A percentile compares a stretch with the other conserved stretches of the same genome.
Evolutionary conservation across 129 eudicot genomes (phyloP).

Genomic region (Artemisia tridentata): DNA sequence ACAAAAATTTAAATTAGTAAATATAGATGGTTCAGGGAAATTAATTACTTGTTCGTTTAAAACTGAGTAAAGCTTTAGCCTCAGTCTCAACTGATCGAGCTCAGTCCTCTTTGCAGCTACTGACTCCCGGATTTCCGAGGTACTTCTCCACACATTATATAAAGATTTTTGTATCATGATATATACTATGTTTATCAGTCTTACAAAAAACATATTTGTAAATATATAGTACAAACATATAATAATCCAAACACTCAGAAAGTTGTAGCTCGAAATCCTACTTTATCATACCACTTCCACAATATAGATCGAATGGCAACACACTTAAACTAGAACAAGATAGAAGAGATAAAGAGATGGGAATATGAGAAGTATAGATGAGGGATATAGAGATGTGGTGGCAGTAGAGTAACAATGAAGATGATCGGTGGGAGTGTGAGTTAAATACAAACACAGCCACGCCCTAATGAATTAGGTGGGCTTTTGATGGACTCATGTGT

Average conservation of each 20-base stretch:
- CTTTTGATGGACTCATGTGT: too few relatives aligned
- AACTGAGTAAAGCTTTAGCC: slow-evolving; percentile 50
- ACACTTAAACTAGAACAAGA: too few relatives aligned
- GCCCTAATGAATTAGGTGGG: too few relatives aligned
- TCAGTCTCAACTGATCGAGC: slow-evolving; percentile 58
- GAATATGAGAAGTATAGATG: too few relatives aligned
- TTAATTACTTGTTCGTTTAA: slow-evolving; percentile 66
- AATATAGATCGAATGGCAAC: too few relatives aligned
- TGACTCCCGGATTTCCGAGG: slow-evolving; percentile 53
- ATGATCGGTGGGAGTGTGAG: too few relatives aligned
- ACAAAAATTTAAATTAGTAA: background rate
- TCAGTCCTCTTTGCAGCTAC: slow-evolving; percentile 59
- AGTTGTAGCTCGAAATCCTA: too few relatives aligned
- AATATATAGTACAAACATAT: background rate
- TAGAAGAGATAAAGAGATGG: too few relatives aligned
- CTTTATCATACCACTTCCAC: too few relatives aligned
- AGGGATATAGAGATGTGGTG: too few relatives aligned
- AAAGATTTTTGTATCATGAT: slow-evolving; percentile 55
- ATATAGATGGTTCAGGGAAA: background rate
- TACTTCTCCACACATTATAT: slow-evolving; percentile 68
- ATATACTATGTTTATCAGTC: slow-evolving; percentile 20
- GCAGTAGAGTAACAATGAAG: too few relatives aligned
- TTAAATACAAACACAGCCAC: too few relatives aligned
- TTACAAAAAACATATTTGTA: background rate
- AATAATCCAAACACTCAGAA: background rate